Evolutionary conservation across 768 basidiomycete genomes (phyloP).

Genomic region (Crassisporium funariophilum): DNA sequence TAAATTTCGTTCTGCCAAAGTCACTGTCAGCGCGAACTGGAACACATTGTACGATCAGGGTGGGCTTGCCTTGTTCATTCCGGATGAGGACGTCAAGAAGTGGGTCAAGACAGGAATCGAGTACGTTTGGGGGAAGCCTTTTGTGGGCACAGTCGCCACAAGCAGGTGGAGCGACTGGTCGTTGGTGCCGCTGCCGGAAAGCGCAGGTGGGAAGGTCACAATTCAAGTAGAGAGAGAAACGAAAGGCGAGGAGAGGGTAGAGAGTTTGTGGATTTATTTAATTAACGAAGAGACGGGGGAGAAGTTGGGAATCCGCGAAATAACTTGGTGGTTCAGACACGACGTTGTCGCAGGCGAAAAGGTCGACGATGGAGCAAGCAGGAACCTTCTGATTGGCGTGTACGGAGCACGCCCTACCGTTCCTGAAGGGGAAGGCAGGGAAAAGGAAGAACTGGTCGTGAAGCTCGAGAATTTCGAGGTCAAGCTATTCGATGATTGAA

Average conservation of each 20-base stretch:
- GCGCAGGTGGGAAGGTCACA: slow-evolving; percentile 26
- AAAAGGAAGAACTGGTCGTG: slow-evolving; percentile 28
- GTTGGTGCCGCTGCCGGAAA: slow-evolving; percentile 28
- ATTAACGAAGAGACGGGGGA: slow-evolving; percentile 32
- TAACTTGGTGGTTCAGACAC: slow-evolving; percentile 36
- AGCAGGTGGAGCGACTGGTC: slow-evolving; percentile 36
- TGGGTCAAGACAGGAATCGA: slow-evolving; percentile 37
- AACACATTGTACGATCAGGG: slow-evolving; percentile 34
- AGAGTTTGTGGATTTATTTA: slow-evolving; percentile 34
- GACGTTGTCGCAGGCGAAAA: slow-evolving; percentile 20
- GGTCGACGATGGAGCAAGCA: slow-evolving; percentile 5
- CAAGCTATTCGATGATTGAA: slow-evolving; percentile 32
- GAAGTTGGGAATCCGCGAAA: slow-evolving; percentile 31
- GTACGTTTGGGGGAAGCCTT: slow-evolving; percentile 30
- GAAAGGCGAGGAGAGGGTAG: slow-evolving; percentile 29
- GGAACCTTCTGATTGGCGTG: slow-evolving; percentile 27
- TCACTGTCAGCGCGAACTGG: slow-evolving; percentile 31
- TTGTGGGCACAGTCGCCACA: slow-evolving; percentile 31
- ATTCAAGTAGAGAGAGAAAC: slow-evolving; percentile 31
- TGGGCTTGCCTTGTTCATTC: slow-evolving; percentile 33
- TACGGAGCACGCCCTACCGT: slow-evolving; percentile 31
- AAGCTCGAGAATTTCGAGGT: slow-evolving; percentile 32
- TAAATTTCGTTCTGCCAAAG: slow-evolving; percentile 31
- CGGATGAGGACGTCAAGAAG: slow-evolving; percentile 33
- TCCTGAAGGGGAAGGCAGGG: slow-evolving; percentile 27